Conservation (phyloP, 257 asterid genomes). For the Coffea canephora region DNA sequence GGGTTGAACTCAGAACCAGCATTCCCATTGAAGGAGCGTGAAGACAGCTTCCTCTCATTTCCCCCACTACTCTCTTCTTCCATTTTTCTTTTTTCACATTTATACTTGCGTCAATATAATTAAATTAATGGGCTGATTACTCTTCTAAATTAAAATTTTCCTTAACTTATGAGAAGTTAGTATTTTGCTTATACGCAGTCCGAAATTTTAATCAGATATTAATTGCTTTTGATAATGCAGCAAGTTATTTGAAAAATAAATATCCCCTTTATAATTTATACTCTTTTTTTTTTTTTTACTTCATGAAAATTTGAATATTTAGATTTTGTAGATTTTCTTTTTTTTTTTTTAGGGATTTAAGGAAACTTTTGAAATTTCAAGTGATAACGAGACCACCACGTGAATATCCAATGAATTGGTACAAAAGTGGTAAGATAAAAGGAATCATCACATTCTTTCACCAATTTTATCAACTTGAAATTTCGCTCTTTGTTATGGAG, state of each 20-base stretch:
- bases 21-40: conserved; percentile 22
- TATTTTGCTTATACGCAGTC: too few species aligned
- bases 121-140: too few species aligned
- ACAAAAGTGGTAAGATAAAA: not conserved
- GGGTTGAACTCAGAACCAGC: too few species aligned
- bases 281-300: not conserved
- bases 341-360: not conserved
- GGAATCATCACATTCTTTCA: not conserved
- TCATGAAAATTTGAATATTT: not conserved
- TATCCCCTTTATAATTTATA: not conserved
- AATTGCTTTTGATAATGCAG: not conserved
- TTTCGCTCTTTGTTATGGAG: too few species aligned
- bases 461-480: not conserved
- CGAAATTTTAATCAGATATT: too few species aligned
- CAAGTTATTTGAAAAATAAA: not conserved
- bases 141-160: too few species aligned
- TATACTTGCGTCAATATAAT: too few species aligned
- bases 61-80: not conserved
- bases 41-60: conserved; percentile 22
- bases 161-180: not conserved
- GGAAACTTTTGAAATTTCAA: not conserved
- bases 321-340: not conserved
- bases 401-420: not conserved
- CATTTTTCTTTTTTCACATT: not conserved
- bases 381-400: not conserved